Base-by-base conservation (phyloP, 345 rosid genomes). In the Aquilaria malaccensis region DNA sequence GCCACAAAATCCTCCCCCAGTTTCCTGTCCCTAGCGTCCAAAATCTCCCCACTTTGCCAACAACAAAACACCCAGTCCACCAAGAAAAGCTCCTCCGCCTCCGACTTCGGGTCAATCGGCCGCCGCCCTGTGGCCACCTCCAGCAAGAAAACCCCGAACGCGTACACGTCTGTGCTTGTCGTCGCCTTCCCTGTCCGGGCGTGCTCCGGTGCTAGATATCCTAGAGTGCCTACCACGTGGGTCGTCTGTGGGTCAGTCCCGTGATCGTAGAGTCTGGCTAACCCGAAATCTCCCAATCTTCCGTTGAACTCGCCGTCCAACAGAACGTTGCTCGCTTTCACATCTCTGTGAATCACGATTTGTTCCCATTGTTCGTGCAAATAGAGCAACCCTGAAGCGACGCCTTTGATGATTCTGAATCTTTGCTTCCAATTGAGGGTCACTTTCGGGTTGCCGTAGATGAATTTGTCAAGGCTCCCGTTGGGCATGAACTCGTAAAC, bases 351-450 rank as follows among this genome's bases (percentile, higher is more conserved):
- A 61, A 85, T 62, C 52, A 85, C 86, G 22, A 81, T 81, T 50
- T 83, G 85, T 29, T 83, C 87, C 85, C 89, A 86, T 61, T 73
- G 89, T 62, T 86, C 80, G 11, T 86, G 93, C 0, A 83, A 75
- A 33, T 83, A 83, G n/a, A 67, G 56, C 62, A 86, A 66, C 7
- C 79, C 89, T 0, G 82, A 67, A 6, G 89, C 89, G 9, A 83
- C 85, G 1, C 82, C 93, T 71, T 78, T 76, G 46, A 83, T 77
- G 33, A 83, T 71, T 10, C 61, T 64, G 37, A 67, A 81, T 58
- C 93, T 74, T 55, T 80, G 89, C 2, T 59, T 46, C 89, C 93
- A 86, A 48, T 76, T 77, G 0, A 83, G 70, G 0, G 80, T 77
- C 2, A 63, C 60, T 13, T 61, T 58, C 10, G 87, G 87, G 29